A percentile compares a stretch with the other conserved stretches of the same genome.
phyloP scores from a whole-genome alignment of 2,329 filamentous ascomycete species.

The Fusarium sp. region DNA sequence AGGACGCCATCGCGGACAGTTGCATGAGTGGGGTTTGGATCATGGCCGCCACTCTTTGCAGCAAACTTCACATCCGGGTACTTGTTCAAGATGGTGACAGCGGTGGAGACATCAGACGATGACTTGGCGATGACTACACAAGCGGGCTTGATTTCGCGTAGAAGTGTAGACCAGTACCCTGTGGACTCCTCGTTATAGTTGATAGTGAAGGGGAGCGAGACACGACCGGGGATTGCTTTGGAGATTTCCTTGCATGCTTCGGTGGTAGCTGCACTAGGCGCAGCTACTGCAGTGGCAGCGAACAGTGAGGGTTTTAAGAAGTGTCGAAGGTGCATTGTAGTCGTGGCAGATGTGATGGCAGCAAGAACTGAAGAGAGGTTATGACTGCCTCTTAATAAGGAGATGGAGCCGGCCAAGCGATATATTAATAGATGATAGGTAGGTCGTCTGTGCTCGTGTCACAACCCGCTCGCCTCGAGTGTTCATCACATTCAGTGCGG shows the following conservation, averaged over 20 bases:
- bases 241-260: slow-evolving; percentile 26
- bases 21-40: slow-evolving; percentile 20
- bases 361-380: too few species aligned
- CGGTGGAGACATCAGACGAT: slow-evolving; percentile 6
- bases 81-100: slow-evolving; percentile 24
- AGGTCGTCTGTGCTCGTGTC: too few species aligned
- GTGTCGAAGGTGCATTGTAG: background rate
- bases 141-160: slow-evolving; percentile 15
- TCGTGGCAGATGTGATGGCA: fast-evolving
- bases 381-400: too few species aligned
- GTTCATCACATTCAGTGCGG: too few species aligned
- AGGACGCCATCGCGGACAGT: slow-evolving; percentile 20
- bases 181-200: background rate
- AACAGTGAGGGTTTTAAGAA: background rate
- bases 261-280: background rate
- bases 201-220: slow-evolving; percentile 7
- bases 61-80: slow-evolving; percentile 29
- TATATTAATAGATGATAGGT: too few species aligned
- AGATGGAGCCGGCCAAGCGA: too few species aligned
- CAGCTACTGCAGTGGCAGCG: slow-evolving; percentile 22
- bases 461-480: too few species aligned
- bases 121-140: slow-evolving; percentile 16
- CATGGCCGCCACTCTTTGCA: slow-evolving; percentile 25
- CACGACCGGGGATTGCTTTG: background rate
- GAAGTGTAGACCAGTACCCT: slow-evolving; percentile 16